Evolutionary conservation across 805 yeast genomes (phyloP).

Genomic region (Nadsonia fulvescens): DNA sequence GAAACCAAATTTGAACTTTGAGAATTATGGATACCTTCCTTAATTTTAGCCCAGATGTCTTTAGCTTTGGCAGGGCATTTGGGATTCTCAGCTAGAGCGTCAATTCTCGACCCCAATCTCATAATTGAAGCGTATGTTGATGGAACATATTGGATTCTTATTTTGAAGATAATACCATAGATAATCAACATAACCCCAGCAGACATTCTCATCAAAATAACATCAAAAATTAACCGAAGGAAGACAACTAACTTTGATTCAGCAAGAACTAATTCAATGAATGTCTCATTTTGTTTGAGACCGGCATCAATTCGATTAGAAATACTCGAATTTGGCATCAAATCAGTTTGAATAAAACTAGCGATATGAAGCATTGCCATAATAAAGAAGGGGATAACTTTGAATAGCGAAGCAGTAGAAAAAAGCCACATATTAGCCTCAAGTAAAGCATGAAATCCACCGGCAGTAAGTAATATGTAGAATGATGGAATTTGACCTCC

Average conservation of each 20-base stretch:
- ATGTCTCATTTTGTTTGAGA: constrained; percentile 30
- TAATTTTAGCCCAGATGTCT: constrained; percentile 28
- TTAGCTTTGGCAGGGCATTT: constrained; percentile 31
- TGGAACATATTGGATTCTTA: constrained; percentile 54
- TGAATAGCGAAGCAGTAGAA: constrained; percentile 3
- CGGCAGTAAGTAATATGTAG: constrained; percentile 5
- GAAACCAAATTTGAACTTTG: constrained; percentile 7
- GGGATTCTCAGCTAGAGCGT: constrained; percentile 32
- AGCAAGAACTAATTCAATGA: constrained; percentile 34
- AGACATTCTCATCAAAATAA: constrained; percentile 38
- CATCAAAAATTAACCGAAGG: constrained; percentile 26
- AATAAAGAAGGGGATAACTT: constrained; percentile 4
- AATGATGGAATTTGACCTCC: constrained; percentile 6
- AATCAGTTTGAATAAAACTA: constrained; percentile 2
- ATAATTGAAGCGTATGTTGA: constrained; percentile 47
- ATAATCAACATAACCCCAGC: constrained; percentile 39
- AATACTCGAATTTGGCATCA: constrained; percentile 7
- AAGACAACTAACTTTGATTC: constrained; percentile 29
- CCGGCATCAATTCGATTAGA: constrained; percentile 21
- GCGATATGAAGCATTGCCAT: constrained; percentile 5
- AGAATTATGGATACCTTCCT: constrained; percentile 15
- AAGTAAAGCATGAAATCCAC: constrained; percentile 4
- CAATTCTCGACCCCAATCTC: constrained; percentile 39
- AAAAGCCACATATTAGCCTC: constrained; percentile 2
- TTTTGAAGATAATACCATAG: constrained; percentile 40